Evolutionary conservation across 352 stramenopile genomes (phyloP).

Genomic region (Detonula confervacea): DNA sequence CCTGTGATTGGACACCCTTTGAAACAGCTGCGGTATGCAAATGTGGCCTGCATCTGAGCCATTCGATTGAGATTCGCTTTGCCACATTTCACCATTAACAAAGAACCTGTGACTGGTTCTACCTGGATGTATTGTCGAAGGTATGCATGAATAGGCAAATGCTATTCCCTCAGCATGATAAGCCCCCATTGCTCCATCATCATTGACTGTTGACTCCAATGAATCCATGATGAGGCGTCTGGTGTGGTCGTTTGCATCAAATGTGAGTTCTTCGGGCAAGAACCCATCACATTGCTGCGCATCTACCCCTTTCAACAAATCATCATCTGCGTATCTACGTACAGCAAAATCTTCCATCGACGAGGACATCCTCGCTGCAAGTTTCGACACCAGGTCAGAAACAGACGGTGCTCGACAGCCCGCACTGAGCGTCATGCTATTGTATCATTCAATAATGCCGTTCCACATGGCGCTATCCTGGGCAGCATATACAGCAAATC

Average conservation of each 20-base stretch:
- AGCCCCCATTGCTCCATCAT: too few species aligned
- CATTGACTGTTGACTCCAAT: slow-evolving; percentile 53
- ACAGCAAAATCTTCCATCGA: slow-evolving; percentile 48
- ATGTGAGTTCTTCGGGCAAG: slow-evolving; percentile 35
- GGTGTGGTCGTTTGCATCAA: slow-evolving; percentile 57
- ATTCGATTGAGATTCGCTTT: slow-evolving; percentile 22
- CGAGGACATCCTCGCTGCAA: slow-evolving; percentile 62
- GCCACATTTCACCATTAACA: slow-evolving; percentile 65
- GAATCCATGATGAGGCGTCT: slow-evolving; percentile 64
- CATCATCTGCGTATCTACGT: slow-evolving; percentile 53
- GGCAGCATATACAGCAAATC: slow-evolving; percentile 85
- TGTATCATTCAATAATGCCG: slow-evolving; percentile 59
- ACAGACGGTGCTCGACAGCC: slow-evolving; percentile 75
- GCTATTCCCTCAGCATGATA: slow-evolving; percentile 74
- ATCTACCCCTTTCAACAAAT: slow-evolving; percentile 36
- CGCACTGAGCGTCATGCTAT: slow-evolving; percentile 80
- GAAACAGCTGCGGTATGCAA: slow-evolving; percentile 20
- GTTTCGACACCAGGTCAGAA: slow-evolving; percentile 66
- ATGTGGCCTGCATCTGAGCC: background rate
- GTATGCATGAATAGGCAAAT: slow-evolving; percentile 67
- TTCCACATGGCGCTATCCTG: slow-evolving; percentile 78
- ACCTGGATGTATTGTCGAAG: slow-evolving; percentile 2
- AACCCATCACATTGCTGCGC: background rate
- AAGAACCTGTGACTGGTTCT: slow-evolving; percentile 59
- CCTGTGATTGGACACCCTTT: slow-evolving; percentile 43